Base-by-base conservation (phyloP, 805 yeast genomes). In the Teunomyces tritomae region DNA sequence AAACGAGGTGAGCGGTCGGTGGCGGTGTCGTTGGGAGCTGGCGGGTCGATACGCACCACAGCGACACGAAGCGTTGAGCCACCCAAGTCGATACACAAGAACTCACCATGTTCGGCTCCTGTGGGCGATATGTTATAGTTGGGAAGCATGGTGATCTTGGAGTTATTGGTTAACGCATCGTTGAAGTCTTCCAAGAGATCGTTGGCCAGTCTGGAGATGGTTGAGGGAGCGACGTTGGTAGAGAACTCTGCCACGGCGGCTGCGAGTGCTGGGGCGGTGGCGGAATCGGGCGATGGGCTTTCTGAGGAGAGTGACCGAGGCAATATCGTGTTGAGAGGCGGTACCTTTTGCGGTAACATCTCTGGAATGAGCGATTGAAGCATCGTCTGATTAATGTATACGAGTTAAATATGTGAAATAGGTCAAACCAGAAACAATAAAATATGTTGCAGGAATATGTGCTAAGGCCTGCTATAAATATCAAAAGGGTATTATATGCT, bases 21-120 rank as follows among this genome's bases (percentile, higher is more conserved):
- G 43, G 26, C 34, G 10, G 14, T 27, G 20, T 6, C 30, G 16
- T 28, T 14, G 26, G 44, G 39, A 13, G 43, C 20, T 5, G 62
- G 57, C 3, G 55, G 49, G 20, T 26, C 32, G n/a, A 73, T 67
- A 16, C 58, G 47, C 8, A 73, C 62, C 28, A 71, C 68, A 2
- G 76, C 68, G 3, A 75, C 62, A 29, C 83, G 64, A 16, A 80
- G 59, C 1, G 84, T 80, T 1, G 80, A 74, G 1, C 85, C 85
- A 4, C 85, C 85, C 43, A 80, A 61, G 51, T 80, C 85, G n/a
- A 80, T 63, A 16, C 67, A 77, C 57, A 73, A 67, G 62, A 49
- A 77, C 34, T 70, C 62, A 26, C 76, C 77, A 37, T 46, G 44
- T 50, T 68, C 67, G 14, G 56, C 39, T 5, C 77, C 77, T 2